Evolutionary conservation across 2,329 filamentous ascomycete genomes (phyloP).

Genomic region (Myriosclerotinia duriaeana): DNA sequence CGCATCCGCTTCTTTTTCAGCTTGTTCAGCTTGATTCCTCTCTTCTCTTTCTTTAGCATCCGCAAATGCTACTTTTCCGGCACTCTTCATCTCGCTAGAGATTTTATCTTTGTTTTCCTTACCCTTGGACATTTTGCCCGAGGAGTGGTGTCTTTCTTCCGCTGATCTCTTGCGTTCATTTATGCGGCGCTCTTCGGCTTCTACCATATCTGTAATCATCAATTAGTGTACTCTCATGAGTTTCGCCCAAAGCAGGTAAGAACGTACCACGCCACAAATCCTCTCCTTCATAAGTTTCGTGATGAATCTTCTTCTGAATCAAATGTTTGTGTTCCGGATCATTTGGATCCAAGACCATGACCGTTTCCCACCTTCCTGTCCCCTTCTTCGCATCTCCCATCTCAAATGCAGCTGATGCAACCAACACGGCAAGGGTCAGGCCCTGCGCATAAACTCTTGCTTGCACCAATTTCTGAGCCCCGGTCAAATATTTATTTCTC

Average conservation of each 20-base stretch:
- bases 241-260: background rate
- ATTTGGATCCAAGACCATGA: conserved; percentile 75
- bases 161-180: conserved; percentile 57
- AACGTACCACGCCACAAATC: conserved; percentile 85
- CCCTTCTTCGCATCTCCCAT: conserved; percentile 73
- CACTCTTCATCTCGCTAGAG: conserved; percentile 42
- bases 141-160: conserved; percentile 5
- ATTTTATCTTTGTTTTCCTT: conserved; percentile 48
- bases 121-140: conserved; percentile 52
- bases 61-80: conserved; percentile 30
- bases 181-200: conserved; percentile 67
- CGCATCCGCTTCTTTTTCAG: conserved; percentile 24
- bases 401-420: conserved; percentile 68
- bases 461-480: conserved; percentile 70
- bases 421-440: conserved; percentile 64
- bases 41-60: conserved; percentile 25
- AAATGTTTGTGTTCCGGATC: conserved; percentile 80
- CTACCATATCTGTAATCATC: conserved; percentile 70
- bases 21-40: conserved; percentile 25
- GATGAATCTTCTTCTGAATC: conserved; percentile 84
- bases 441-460: conserved; percentile 75
- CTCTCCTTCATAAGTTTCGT: conserved; percentile 83
- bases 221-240: conserved; percentile 27
- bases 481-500: conserved; percentile 60
- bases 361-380: conserved; percentile 77